Percentiles rank a stretch among this genome's conserved stretches.
Evolutionary conservation across 768 basidiomycete species (phyloP).

Genomic region (Mycena galopus): DNA sequence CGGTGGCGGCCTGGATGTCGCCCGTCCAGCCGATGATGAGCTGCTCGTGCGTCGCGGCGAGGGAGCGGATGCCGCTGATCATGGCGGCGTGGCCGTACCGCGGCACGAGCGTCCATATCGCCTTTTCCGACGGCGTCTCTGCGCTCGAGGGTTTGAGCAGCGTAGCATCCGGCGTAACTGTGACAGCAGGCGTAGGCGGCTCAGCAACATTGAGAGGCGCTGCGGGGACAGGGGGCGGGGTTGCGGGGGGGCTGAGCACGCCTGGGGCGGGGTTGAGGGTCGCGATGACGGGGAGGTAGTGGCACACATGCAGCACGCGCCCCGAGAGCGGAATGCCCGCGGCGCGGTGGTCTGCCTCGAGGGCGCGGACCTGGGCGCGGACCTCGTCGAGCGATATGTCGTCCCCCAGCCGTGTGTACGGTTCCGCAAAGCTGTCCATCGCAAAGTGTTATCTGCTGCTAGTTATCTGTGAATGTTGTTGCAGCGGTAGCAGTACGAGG

Average conservation of each 20-base stretch:
- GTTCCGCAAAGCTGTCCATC: conserved; percentile 84
- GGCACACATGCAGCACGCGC: conserved; percentile 92
- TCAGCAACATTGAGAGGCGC: neutral
- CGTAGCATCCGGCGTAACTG: no score
- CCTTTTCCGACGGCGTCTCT: conserved; percentile 21
- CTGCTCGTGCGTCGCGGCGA: conserved; percentile 89
- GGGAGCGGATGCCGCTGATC: conserved; percentile 91
- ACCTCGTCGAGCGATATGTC: conserved; percentile 80
- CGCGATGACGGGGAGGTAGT: conserved; percentile 86
- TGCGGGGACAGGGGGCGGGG: conserved; percentile 73
- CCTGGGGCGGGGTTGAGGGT: conserved; percentile 66
- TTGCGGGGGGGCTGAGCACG: conserved; percentile 80
- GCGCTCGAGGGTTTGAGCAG: no score
- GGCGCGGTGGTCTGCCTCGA: conserved; percentile 79
- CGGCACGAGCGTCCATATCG: conserved; percentile 79
- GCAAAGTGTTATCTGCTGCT: no score
- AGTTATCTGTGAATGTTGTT: neutral
- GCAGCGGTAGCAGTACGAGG: no score
- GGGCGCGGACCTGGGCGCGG: conserved; percentile 74
- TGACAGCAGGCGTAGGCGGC: neutral
- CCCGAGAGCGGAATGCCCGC: conserved; percentile 85
- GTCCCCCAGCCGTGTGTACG: conserved; percentile 74
- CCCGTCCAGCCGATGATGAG: conserved; percentile 95
- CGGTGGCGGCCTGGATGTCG: conserved; percentile 73
- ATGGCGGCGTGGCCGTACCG: conserved; percentile 95